Percentiles rank a stretch among this genome's conserved stretches.
phyloP scores from a whole-genome alignment of 1,139 yeast genomes.

The Yamadazyma taylorii region DNA sequence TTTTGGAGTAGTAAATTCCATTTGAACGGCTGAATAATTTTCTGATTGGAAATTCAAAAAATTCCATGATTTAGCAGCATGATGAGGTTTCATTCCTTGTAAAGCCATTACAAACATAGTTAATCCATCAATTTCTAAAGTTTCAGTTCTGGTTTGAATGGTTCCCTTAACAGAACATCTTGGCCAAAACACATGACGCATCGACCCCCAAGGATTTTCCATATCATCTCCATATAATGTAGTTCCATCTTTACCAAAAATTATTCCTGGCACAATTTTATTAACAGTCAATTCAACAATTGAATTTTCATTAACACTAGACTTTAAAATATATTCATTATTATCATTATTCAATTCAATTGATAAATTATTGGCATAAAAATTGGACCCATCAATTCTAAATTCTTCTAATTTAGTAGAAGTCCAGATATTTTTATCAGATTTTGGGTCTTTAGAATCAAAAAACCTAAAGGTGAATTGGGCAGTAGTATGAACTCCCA shows the following conservation, averaged over 20 bases:
- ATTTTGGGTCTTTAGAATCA: slow-evolving; percentile 50
- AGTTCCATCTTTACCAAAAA: slow-evolving; percentile 85
- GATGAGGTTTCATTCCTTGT: slow-evolving; percentile 99
- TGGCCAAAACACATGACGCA: slow-evolving; percentile 98
- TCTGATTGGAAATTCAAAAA: slow-evolving; percentile 86
- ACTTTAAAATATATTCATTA: slow-evolving; percentile 56
- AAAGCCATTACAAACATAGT: slow-evolving; percentile 96
- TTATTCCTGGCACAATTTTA: slow-evolving; percentile 75
- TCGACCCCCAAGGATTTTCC: slow-evolving; percentile 90
- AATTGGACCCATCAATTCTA: slow-evolving; percentile 72
- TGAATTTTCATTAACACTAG: slow-evolving; percentile 69
- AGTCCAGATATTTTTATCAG: slow-evolving; percentile 67
- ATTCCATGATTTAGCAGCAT: slow-evolving; percentile 97
- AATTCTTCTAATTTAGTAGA: slow-evolving; percentile 86
- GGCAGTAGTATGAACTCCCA: slow-evolving; percentile 88
- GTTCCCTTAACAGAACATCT: slow-evolving; percentile 71
- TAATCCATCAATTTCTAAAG: slow-evolving; percentile 47
- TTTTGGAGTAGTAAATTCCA: slow-evolving; percentile 95
- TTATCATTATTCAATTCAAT: slow-evolving; percentile 62
- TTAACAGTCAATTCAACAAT: slow-evolving; percentile 66
- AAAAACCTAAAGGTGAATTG: slow-evolving; percentile 88
- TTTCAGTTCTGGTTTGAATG: slow-evolving; percentile 35
- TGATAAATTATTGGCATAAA: slow-evolving; percentile 69
- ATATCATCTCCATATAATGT: slow-evolving; percentile 83
- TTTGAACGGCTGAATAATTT: slow-evolving; percentile 70